Percentiles rank a stretch among this genome's conserved stretches.
Conservation (phyloP, 2,329 filamentous ascomycete species). For the Diaporthe aspalathi region DNA sequence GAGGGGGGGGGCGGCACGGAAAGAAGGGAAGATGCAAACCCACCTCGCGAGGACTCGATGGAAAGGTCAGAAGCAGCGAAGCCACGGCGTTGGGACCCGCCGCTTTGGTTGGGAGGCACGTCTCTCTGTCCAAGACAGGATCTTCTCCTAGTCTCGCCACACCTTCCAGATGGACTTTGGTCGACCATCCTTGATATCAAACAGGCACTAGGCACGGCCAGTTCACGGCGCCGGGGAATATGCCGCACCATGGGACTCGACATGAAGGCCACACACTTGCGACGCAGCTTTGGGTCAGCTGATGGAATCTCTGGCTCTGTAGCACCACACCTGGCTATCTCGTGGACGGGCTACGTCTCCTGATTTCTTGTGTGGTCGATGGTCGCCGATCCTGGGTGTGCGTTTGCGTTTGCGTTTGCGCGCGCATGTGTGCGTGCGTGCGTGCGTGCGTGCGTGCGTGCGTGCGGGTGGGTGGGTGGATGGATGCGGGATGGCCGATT, state of each 20-base stretch:
- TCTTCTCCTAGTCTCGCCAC: not conserved
- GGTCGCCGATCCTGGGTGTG: conserved; percentile 11
- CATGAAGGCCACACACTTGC: conserved; percentile 13
- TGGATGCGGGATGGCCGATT: not conserved
- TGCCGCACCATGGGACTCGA: not conserved
- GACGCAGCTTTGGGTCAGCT: conserved; percentile 23
- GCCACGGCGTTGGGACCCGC: not conserved
- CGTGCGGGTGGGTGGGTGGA: no score
- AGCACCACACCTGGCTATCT: conserved; percentile 17
- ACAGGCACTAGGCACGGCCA: not conserved
- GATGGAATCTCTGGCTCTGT: conserved; percentile 25
- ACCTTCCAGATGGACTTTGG: no score
- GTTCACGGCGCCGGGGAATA: not conserved
- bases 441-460: no score
- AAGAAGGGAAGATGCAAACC: conserved; percentile 7
- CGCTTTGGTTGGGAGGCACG: not conserved
- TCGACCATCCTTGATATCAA: conserved; percentile 1
- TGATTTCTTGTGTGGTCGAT: not conserved
- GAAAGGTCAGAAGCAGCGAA: not conserved
- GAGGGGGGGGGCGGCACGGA: no score
- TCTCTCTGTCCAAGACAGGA: not conserved
- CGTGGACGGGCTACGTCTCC: not conserved
- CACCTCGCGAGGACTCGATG: conserved; percentile 25
- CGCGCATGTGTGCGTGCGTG: no score
- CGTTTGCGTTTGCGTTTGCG: no score